A percentile compares a stretch with the other conserved stretches of the same genome.
phyloP scores from a whole-genome alignment of 2,329 filamentous ascomycete species.

The Ceratocystiopsis minuta region DNA sequence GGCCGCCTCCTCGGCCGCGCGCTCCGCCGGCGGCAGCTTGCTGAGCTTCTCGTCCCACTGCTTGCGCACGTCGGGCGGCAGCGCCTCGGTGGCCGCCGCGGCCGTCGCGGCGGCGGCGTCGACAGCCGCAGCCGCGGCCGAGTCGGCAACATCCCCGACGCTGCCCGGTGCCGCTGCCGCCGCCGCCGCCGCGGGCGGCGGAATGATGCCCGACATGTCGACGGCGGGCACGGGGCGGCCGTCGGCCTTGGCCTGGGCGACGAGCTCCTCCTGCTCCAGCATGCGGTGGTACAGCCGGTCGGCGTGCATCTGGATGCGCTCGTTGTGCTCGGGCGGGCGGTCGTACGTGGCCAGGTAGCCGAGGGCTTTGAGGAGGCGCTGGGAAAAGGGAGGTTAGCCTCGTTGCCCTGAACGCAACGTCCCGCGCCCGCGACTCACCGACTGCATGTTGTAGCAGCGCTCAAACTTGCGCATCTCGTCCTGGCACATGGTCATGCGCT shows the following conservation, averaged over 20 bases:
- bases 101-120: too few relatives aligned
- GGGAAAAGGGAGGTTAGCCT: not conserved
- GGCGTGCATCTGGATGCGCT: slow-evolving; percentile 89
- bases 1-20: slow-evolving; percentile 44
- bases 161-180: slow-evolving; percentile 2
- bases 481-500: slow-evolving; percentile 63
- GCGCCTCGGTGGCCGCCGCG: slow-evolving; percentile 11
- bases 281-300: slow-evolving; percentile 80
- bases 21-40: slow-evolving; percentile 38
- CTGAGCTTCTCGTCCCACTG: slow-evolving; percentile 36
- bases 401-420: not conserved
- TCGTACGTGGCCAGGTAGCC: slow-evolving; percentile 62
- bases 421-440: slow-evolving; percentile 32
- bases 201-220: slow-evolving; percentile 12
- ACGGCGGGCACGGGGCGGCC: slow-evolving; percentile 32
- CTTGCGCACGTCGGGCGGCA: slow-evolving; percentile 31
- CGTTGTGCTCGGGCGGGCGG: slow-evolving; percentile 50
- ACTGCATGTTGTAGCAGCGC: slow-evolving; percentile 77
- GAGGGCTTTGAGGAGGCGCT: slow-evolving; percentile 78
- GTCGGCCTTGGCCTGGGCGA: slow-evolving; percentile 49
- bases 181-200: slow-evolving; percentile 23
- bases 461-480: slow-evolving; percentile 62
- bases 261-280: slow-evolving; percentile 59
- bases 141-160: not conserved
- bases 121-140: not conserved